Conservation (phyloP, 805 yeast genomes). For the Lipomyces spencermartinsiae region DNA sequence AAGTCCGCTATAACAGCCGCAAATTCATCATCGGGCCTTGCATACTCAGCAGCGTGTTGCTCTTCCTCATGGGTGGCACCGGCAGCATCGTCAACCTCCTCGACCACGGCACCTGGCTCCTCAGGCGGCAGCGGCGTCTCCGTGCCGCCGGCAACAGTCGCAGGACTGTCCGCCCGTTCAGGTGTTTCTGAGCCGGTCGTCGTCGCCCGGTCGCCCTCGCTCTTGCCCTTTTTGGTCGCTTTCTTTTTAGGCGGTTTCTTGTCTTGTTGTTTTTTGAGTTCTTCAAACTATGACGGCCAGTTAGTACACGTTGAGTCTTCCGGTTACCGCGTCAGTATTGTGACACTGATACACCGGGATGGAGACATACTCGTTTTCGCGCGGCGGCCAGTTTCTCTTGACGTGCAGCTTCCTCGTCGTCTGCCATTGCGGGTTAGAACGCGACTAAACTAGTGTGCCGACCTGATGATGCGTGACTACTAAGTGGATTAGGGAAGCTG, state of each 20-base stretch:
- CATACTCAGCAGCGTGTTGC: slow-evolving; percentile 43
- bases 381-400: slow-evolving; percentile 76
- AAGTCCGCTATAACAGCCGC: slow-evolving; percentile 13
- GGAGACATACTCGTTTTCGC: slow-evolving; percentile 59
- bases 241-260: slow-evolving; percentile 49
- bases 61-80: slow-evolving; percentile 53
- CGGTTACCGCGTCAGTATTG: neutral
- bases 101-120: slow-evolving; percentile 43
- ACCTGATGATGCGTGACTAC: too few relatives aligned
- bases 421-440: slow-evolving; percentile 17
- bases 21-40: slow-evolving; percentile 45
- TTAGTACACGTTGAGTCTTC: neutral
- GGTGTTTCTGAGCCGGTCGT: slow-evolving; percentile 11
- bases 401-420: slow-evolving; percentile 47
- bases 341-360: neutral
- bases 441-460: too few relatives aligned
- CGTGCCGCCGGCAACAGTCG: slow-evolving; percentile 18
- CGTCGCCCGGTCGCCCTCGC: slow-evolving; percentile 11
- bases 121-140: slow-evolving; percentile 43
- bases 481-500: too few relatives aligned
- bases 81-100: slow-evolving; percentile 52
- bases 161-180: slow-evolving; percentile 26
- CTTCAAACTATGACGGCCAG: slow-evolving; percentile 56
- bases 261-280: slow-evolving; percentile 64
- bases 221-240: slow-evolving; percentile 22